These are phyloP conservation scores for Ophiostoma sp. DNA, from an alignment of 2,329 filamentous ascomycete genomes.

Conservation along the genomic window DNA sequence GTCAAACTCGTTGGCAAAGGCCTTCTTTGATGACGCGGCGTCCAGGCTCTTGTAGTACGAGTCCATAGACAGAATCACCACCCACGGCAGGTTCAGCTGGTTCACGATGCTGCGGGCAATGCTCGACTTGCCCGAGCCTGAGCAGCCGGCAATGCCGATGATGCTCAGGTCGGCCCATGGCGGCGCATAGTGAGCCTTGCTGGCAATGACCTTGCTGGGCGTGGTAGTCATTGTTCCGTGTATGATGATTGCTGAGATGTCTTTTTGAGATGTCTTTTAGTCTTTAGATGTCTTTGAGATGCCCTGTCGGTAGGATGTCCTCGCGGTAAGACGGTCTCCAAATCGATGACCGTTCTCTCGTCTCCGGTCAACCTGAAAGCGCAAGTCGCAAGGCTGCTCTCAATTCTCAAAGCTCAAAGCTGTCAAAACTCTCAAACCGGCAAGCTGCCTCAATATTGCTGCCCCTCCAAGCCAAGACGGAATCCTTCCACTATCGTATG, in stretches of 20 bases:
- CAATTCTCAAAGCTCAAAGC: background rate
- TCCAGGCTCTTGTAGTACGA: slow-evolving; percentile 93
- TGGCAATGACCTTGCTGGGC: slow-evolving; percentile 43
- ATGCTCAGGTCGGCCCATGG: slow-evolving; percentile 97
- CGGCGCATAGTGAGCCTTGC: slow-evolving; percentile 73
- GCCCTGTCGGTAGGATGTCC: no score
- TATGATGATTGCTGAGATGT: background rate
- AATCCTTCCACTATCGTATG: background rate
- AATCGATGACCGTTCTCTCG: background rate
- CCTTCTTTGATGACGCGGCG: slow-evolving; percentile 69
- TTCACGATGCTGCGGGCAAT: slow-evolving; percentile 86
- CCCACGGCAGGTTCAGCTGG: slow-evolving; percentile 89
- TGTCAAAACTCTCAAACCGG: background rate
- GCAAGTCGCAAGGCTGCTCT: background rate
- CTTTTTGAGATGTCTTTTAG: background rate
- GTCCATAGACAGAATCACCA: slow-evolving; percentile 97
- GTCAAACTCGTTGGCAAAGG: slow-evolving; percentile 88
- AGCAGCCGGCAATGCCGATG: slow-evolving; percentile 92
- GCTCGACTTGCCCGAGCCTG: slow-evolving; percentile 91
- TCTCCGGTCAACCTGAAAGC: background rate
- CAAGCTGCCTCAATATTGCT: background rate
- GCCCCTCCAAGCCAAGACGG: slow-evolving; percentile 10
- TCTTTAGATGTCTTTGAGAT: background rate
- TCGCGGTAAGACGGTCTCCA: background rate
- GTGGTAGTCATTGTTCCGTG: slow-evolving; percentile 11